phyloP scores from a whole-genome alignment of 306 rosid genomes.

The Cicer arietinum region DNA sequence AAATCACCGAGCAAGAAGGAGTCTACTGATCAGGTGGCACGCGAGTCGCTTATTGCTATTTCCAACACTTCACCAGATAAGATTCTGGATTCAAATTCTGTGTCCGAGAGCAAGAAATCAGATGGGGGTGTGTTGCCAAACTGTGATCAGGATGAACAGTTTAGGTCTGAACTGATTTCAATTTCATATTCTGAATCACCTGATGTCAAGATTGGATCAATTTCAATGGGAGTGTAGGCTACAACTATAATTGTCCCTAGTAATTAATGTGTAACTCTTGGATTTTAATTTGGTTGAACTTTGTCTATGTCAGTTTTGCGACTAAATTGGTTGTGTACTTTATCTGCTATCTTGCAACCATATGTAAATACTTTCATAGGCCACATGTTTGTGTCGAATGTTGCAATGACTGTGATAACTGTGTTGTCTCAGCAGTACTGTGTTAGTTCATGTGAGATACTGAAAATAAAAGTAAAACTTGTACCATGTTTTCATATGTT shows the following conservation, averaged over 20 bases:
- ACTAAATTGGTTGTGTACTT: slow-evolving; percentile 18
- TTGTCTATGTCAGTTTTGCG: slow-evolving; percentile 28
- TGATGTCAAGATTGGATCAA: slow-evolving; percentile 46
- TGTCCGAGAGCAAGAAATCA: slow-evolving; percentile 44
- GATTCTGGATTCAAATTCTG: slow-evolving; percentile 38
- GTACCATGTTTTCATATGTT: slow-evolving; percentile 27
- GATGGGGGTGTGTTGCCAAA: slow-evolving; percentile 41
- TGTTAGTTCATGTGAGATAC: slow-evolving; percentile 32
- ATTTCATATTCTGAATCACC: slow-evolving; percentile 55
- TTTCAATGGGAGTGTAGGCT: slow-evolving; percentile 36
- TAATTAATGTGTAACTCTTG: slow-evolving; percentile 33
- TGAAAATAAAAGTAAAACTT: slow-evolving; percentile 39
- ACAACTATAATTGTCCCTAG: background rate
- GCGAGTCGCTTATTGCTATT: slow-evolving; percentile 57
- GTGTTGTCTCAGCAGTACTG: slow-evolving; percentile 38
- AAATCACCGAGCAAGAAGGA: slow-evolving; percentile 44
- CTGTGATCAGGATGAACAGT: slow-evolving; percentile 46
- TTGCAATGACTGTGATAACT: slow-evolving; percentile 31
- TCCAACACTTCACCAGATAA: slow-evolving; percentile 47
- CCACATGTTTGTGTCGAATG: slow-evolving; percentile 35
- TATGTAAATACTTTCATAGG: slow-evolving; percentile 28
- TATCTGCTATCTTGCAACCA: slow-evolving; percentile 19
- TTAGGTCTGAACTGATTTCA: slow-evolving; percentile 56
- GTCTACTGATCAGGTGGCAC: slow-evolving; percentile 53
- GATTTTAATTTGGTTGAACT: slow-evolving; percentile 4